Evolutionary conservation across 306 rosid genomes (phyloP), one percentile per base, ranked within the genome.

Genomic region (Trifolium subterraneum): DNA sequence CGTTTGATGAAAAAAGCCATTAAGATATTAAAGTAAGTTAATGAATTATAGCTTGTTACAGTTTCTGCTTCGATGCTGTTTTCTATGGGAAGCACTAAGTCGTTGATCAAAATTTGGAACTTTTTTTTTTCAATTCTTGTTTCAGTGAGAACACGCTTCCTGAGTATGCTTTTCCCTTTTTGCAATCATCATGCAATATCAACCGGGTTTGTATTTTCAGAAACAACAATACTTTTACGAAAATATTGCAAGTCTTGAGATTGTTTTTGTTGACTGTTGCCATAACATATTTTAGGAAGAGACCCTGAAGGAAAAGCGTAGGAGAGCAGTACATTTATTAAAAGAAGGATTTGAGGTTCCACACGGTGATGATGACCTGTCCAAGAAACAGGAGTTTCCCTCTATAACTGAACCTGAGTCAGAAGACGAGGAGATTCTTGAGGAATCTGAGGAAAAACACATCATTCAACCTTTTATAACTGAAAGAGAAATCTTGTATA

Each of bases 101-200:
- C 59, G 18, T 18, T 79, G 38, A 76, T 44, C 22, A 59, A 74
- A 66, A 60, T 45, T 51, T 52, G 27, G n/a, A 75, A 71, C 55
- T 67, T 20, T 33, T 39, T n/a, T n/a, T 25, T 39, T 18, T 16
- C 14, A 3, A 6, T 62, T 70, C 15, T 36, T 62, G 16, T 68
- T 69, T 33, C 90, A 93, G 98, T 80, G 88, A 85, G 73, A 88
- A 81, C 81, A 68, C 82, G 70, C 83, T 93, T 84, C 92, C 97
- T 6, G 98, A 91, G 71, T 78, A 72, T 22, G 92, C 88, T 36
- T 83, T 77, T 89, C 83, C 85, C 51, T 97, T 89, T 86, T 77
- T 93, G 78, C 89, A 79, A 64, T 89, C 97, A 25, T 77, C 93
- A 8, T 64, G 80, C 54, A 82, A 80, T 45, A 89, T 91, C 60